Evolutionary conservation across 2,329 filamentous ascomycete species (phyloP), one percentile per base, ranked within the genome.

Genomic region (Lachnum nothofagi): DNA sequence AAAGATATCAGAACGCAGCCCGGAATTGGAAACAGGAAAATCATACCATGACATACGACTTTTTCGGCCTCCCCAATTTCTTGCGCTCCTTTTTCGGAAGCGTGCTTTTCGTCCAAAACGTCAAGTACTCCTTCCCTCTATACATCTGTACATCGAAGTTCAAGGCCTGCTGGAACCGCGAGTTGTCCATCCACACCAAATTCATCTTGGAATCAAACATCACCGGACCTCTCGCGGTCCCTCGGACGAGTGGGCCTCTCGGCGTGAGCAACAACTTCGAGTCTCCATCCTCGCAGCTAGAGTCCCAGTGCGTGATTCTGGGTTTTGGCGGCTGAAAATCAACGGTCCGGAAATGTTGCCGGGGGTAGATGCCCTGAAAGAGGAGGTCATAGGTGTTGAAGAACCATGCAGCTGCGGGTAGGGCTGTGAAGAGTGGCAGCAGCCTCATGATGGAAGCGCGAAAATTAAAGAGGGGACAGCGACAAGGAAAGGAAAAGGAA

Each of bases 51-150:
- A 27, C 25, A 27, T 27, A 27, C 12, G 25, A 27, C 12, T 27
- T 27, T 27, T 27, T 27, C 6, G 25, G n/a, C n/a, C n/a, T 69
- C 60, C 40, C 71, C 44, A 27, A 27, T 27, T 6, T 12, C 12
- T 27, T 6, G 25, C 25, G 25, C 33, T 37, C 33, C 5, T 40
- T 3, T 40, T 40, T 23, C 5, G 9, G 4, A 12, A 4, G 4
- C 22, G 9, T 40, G 14, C 12, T 40, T 23, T 17, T 17, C 12
- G 37, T 22, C 72, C 72, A 76, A 54, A 75, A 76, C 0, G 71
- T 73, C 42, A 77, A 57, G 58, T 74, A 75, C 9, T 65, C 60
- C 49, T 73, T 56, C 1, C 66, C 70, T 49, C 67, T 69, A 54
- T 70, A 76, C 4, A 53, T 57, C 56, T 76, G 70, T 7, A 59